phyloP scores from a whole-genome alignment of 169 alveolate genomes.

The Eimeria nieschulzi region DNA sequence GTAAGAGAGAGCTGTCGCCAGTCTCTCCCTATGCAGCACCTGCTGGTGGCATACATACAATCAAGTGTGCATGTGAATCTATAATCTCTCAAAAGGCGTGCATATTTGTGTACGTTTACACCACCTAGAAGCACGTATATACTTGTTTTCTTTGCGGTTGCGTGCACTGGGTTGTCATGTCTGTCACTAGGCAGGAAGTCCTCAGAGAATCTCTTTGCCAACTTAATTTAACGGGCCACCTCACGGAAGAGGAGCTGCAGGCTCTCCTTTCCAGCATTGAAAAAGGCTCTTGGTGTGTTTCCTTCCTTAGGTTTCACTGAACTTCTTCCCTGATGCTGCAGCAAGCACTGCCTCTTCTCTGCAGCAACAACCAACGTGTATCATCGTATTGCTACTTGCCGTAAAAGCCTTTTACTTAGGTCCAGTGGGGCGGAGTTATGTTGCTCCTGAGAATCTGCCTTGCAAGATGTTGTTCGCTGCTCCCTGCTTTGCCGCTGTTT shows the following conservation, averaged over 20 bases:
- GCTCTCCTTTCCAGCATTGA: not conserved
- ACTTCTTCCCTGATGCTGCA: not conserved
- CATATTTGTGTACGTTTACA: not conserved
- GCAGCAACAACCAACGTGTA: too few relatives aligned
- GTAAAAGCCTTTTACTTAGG: too few relatives aligned
- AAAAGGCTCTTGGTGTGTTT: not conserved
- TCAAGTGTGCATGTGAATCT: not conserved
- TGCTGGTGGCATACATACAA: not conserved
- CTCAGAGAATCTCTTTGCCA: not conserved
- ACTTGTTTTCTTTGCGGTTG: too few relatives aligned
- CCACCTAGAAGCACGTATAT: not conserved
- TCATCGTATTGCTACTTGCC: too few relatives aligned
- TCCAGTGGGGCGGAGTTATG: too few relatives aligned
- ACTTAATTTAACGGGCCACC: not conserved
- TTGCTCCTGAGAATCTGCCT: too few relatives aligned
- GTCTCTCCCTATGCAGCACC: too few relatives aligned
- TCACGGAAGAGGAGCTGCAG: not conserved
- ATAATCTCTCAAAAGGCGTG: not conserved
- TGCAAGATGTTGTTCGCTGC: too few relatives aligned
- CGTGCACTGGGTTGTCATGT: not conserved
- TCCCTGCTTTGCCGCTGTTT: not conserved
- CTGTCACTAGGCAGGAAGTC: not conserved
- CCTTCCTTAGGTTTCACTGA: not conserved
- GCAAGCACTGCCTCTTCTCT: not conserved
- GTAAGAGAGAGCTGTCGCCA: too few relatives aligned